Evolutionary conservation across 1,284 basidiomycete species (phyloP).

Genomic region (Somion occarium): DNA sequence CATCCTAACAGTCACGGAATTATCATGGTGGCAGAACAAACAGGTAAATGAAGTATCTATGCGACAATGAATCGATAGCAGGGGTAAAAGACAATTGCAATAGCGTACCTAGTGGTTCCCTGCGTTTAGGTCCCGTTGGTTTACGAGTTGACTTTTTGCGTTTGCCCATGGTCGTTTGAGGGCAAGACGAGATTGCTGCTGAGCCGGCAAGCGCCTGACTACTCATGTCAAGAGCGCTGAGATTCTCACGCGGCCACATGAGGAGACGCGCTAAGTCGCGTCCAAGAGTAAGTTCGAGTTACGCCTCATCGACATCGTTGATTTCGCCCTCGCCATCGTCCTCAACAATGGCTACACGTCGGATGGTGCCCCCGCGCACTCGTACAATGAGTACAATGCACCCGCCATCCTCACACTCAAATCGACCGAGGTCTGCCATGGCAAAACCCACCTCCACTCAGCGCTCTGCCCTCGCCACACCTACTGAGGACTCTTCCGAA

Average conservation of each 20-base stretch:
- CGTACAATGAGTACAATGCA: constrained; percentile 28
- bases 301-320: background rate
- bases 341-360: constrained; percentile 45
- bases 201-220: background rate
- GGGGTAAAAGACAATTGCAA: no score
- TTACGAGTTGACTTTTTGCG: constrained; percentile 84
- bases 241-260: constrained; percentile 4
- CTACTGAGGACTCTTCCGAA: constrained; percentile 19
- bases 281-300: background rate
- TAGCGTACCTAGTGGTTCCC: constrained; percentile 63
- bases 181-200: background rate
- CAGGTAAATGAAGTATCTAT: constrained; percentile 79
- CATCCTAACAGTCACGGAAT: constrained; percentile 81
- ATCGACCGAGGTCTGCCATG: constrained; percentile 23
- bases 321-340: constrained; percentile 5
- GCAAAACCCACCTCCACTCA: constrained; percentile 27
- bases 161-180: constrained; percentile 59
- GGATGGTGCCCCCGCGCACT: constrained; percentile 35
- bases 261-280: constrained; percentile 1
- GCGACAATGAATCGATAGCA: constrained; percentile 1
- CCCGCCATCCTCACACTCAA: constrained; percentile 21
- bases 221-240: background rate
- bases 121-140: constrained; percentile 48
- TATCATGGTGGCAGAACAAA: constrained; percentile 90
- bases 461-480: constrained; percentile 23